These are phyloP conservation scores for Chamaenerion angustifolium DNA, from an alignment of 345 rosid genomes.

Conservation along the genomic window DNA sequence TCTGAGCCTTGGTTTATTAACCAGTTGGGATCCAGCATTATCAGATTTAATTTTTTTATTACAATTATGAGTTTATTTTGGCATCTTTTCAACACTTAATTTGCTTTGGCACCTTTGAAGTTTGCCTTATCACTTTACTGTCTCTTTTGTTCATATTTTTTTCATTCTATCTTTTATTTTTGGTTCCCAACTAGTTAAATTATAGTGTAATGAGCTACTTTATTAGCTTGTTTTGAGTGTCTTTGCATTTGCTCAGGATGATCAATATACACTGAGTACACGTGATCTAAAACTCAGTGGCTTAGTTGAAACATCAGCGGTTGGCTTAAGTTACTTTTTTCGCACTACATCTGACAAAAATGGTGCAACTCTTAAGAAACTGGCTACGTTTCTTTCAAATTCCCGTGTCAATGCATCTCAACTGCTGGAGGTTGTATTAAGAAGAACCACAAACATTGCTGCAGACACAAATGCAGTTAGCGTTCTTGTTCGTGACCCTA, in stretches of 20 bases:
- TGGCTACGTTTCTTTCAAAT: constrained; percentile 53
- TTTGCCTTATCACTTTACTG: too few species aligned
- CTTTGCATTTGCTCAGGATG: constrained; percentile 14
- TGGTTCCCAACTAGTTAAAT: neutral
- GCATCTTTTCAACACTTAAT: too few species aligned
- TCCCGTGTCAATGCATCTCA: constrained; percentile 35
- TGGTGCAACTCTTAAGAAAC: constrained; percentile 52
- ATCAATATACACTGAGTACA: constrained; percentile 13
- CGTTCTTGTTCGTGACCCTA: constrained; percentile 54
- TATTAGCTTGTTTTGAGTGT: neutral
- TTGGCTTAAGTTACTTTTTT: constrained; percentile 77
- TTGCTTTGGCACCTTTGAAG: too few species aligned
- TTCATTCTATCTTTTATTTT: too few species aligned
- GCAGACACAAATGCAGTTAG: constrained; percentile 76
- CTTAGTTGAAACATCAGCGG: constrained; percentile 65
- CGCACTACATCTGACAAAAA: constrained; percentile 39
- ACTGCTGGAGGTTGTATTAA: constrained; percentile 57
- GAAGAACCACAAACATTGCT: constrained; percentile 55
- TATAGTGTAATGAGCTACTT: neutral
- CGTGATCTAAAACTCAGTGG: constrained; percentile 31
- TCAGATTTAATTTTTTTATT: too few species aligned
- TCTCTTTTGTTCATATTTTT: too few species aligned
- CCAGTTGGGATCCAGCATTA: too few species aligned
- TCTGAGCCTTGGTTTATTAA: too few species aligned
- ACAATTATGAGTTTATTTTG: too few species aligned